Evolutionary conservation across 2,329 filamentous ascomycete genomes (phyloP).

Genomic region (Fusarium lyarnte): DNA sequence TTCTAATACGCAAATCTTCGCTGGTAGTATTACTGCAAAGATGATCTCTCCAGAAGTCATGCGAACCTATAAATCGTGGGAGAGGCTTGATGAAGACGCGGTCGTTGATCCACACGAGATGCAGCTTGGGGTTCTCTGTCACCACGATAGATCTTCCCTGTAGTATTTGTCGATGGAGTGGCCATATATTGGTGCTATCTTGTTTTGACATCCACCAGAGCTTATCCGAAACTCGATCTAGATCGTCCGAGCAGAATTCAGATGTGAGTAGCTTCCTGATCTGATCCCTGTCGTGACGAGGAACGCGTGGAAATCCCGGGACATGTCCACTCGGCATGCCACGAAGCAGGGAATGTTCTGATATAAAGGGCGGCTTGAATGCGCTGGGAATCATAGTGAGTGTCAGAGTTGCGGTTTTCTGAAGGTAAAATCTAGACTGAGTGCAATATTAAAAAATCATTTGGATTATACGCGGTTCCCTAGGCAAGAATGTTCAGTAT

Average conservation of each 20-base stretch:
- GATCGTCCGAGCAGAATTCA: neutral
- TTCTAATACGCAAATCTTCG: neutral
- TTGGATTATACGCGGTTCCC: no score
- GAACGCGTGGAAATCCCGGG: neutral
- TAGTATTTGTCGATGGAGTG: neutral
- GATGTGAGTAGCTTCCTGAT: neutral
- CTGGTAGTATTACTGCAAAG: neutral
- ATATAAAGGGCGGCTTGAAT: neutral
- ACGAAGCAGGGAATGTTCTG: neutral
- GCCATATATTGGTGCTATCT: neutral
- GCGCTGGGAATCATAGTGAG: no score
- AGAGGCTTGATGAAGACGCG: neutral
- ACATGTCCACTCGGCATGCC: neutral
- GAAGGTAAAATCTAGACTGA: no score
- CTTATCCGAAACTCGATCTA: neutral
- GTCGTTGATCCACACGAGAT: neutral
- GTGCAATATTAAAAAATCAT: no score
- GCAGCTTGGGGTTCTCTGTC: conserved; percentile 1
- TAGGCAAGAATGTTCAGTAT: no score
- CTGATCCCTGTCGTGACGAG: neutral
- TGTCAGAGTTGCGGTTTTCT: no score
- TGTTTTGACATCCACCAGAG: conserved; percentile 11
- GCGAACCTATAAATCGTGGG: neutral
- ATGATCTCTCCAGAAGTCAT: neutral
- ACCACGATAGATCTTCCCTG: neutral